phyloP scores from a whole-genome alignment of 1,284 basidiomycete genomes.

The Gomphus bonarii region DNA sequence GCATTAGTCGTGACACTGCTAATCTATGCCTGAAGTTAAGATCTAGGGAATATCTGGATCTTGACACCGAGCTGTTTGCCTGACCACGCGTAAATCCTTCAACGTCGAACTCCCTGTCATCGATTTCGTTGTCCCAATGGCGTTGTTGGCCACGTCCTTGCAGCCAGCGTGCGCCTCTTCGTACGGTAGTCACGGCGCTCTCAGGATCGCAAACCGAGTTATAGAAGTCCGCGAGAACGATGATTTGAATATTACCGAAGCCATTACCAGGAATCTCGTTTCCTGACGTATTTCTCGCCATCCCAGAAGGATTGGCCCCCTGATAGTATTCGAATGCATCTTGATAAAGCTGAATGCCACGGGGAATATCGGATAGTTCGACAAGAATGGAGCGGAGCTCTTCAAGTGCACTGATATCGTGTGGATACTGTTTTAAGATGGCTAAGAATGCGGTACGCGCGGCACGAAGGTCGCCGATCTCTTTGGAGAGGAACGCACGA shows the following conservation, averaged over 20 bases:
- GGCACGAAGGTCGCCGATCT: slow-evolving; percentile 60
- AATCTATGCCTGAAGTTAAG: slow-evolving; percentile 80
- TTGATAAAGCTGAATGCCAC: slow-evolving; percentile 58
- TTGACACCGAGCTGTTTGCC: slow-evolving; percentile 25
- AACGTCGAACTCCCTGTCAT: slow-evolving; percentile 83
- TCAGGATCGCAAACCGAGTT: slow-evolving; percentile 56
- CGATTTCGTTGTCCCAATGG: slow-evolving; percentile 76
- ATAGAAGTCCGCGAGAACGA: slow-evolving; percentile 78
- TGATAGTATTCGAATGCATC: slow-evolving; percentile 41
- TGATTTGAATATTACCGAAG: slow-evolving; percentile 49
- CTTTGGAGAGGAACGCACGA: slow-evolving; percentile 72
- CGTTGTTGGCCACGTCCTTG: slow-evolving; percentile 69
- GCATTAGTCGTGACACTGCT: slow-evolving; percentile 74
- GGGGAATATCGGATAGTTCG: slow-evolving; percentile 52
- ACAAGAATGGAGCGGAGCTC: slow-evolving; percentile 76
- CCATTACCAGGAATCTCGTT: slow-evolving; percentile 31
- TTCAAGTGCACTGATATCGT: slow-evolving; percentile 72
- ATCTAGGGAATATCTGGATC: slow-evolving; percentile 61
- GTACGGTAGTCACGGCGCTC: slow-evolving; percentile 62
- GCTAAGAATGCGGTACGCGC: slow-evolving; percentile 69
- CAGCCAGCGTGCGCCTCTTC: slow-evolving; percentile 79
- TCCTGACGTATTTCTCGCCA: slow-evolving; percentile 19
- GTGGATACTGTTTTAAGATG: slow-evolving; percentile 68
- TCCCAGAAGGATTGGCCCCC: slow-evolving; percentile 25
- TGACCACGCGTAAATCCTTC: slow-evolving; percentile 24